Percentiles rank a stretch among this genome's conserved stretches.
Evolutionary conservation across 179 eudicot species (phyloP).

Genomic region (Silene noctiflora): DNA sequence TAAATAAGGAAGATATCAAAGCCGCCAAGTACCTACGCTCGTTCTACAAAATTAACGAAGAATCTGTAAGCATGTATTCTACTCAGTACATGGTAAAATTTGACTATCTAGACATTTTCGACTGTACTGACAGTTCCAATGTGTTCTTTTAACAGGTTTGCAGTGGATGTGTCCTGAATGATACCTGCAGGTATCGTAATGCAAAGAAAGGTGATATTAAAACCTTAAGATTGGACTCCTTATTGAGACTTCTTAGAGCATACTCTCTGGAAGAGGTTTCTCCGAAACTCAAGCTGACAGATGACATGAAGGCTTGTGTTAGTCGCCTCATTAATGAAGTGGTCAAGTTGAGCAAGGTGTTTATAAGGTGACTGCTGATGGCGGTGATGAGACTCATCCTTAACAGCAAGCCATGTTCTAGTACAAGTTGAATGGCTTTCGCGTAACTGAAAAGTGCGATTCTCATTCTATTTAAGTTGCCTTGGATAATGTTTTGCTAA

Average conservation of each 20-base stretch:
- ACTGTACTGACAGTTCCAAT: background rate
- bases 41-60: constrained; percentile 49
- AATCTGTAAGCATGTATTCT: constrained; percentile 36
- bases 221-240: constrained; percentile 40
- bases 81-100: background rate
- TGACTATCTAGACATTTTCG: background rate
- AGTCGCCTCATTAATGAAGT: constrained; percentile 50
- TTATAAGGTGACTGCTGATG: background rate
- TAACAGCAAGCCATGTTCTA: background rate
- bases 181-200: constrained; percentile 56
- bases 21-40: constrained; percentile 59
- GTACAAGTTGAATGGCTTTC: too few relatives aligned
- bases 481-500: too few relatives aligned
- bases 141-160: constrained; percentile 53
- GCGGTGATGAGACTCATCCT: background rate
- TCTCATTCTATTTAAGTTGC: too few relatives aligned
- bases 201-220: constrained; percentile 35
- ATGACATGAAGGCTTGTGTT: constrained; percentile 54
- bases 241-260: constrained; percentile 52
- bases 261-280: constrained; percentile 60
- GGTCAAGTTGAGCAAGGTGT: constrained; percentile 38
- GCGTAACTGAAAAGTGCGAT: too few relatives aligned
- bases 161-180: constrained; percentile 44
- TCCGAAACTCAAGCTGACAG: constrained; percentile 45
- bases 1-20: constrained; percentile 38